phyloP scores from a whole-genome alignment of 257 asterid genomes.

The Capsicum rhomboideum region DNA sequence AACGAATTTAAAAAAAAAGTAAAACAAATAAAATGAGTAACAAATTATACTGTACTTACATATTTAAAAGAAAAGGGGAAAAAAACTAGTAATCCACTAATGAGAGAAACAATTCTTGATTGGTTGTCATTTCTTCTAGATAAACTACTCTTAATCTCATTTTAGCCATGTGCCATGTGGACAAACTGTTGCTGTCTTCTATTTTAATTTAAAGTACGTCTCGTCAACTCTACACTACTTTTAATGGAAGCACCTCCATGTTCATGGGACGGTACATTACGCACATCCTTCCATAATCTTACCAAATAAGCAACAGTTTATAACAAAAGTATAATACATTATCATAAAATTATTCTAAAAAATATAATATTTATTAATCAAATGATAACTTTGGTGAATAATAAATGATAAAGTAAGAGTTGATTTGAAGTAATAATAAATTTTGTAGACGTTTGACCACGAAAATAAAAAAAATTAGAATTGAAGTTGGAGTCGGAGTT shows the following conservation, averaged over 20 bases:
- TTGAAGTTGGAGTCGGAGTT: too few relatives aligned
- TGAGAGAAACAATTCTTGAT: not conserved
- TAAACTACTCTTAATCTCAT: not conserved
- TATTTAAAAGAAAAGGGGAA: not conserved
- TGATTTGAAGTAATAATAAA: too few relatives aligned
- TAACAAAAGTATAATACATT: too few relatives aligned
- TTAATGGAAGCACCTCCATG: not conserved
- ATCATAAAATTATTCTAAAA: too few relatives aligned
- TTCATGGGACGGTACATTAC: not conserved
- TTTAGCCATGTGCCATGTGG: not conserved
- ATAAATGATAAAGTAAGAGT: too few relatives aligned
- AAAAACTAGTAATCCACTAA: not conserved
- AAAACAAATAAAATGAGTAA: too few relatives aligned
- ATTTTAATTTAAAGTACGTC: not conserved
- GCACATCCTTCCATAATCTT: not conserved
- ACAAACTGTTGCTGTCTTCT: not conserved
- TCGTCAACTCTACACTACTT: not conserved
- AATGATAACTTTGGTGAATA: too few relatives aligned
- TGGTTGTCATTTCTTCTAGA: not conserved
- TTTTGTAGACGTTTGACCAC: too few relatives aligned
- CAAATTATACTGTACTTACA: not conserved
- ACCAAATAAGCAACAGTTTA: too few relatives aligned
- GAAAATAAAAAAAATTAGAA: too few relatives aligned
- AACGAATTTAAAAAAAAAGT: too few relatives aligned
- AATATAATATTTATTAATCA: too few relatives aligned